phyloP scores from a whole-genome alignment of 2,329 filamentous ascomycete species.

The Septoria linicola region DNA sequence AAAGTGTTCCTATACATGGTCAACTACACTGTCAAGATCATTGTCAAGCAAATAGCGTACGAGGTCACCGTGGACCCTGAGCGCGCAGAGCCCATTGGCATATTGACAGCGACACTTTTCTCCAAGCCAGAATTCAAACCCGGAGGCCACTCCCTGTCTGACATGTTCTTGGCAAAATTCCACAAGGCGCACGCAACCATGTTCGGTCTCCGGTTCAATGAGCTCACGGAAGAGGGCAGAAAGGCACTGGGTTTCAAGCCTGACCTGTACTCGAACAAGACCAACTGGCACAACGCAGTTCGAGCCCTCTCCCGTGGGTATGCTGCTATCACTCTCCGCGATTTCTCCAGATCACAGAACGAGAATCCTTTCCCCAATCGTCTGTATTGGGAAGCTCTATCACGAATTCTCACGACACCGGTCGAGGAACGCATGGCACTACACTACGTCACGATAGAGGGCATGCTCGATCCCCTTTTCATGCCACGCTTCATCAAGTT shows the following conservation, averaged over 20 bases:
- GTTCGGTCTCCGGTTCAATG: conserved; percentile 63
- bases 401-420: conserved; percentile 74
- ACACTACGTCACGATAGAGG: conserved; percentile 52
- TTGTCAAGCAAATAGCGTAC: conserved; percentile 61
- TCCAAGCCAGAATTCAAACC: conserved; percentile 60
- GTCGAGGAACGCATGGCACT: conserved; percentile 49
- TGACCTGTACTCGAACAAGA: conserved; percentile 10
- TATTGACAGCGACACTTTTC: conserved; percentile 73
- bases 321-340: conserved; percentile 76
- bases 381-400: conserved; percentile 79
- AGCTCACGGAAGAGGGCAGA: conserved; percentile 68
- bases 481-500: conserved; percentile 74
- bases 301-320: conserved; percentile 56
- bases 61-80: conserved; percentile 42
- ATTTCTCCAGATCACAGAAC: conserved; percentile 69
- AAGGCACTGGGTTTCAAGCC: conserved; percentile 68
- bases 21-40: conserved; percentile 71
- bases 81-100: conserved; percentile 72
- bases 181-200: conserved; percentile 77
- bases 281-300: conserved; percentile 13
- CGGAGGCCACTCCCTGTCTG: conserved; percentile 69
- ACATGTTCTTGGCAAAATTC: conserved; percentile 85
- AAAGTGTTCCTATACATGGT: conserved; percentile 58
- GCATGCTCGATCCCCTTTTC: conserved; percentile 57
- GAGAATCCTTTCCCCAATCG: conserved; percentile 72